phyloP scores from a whole-genome alignment of 2,329 filamentous ascomycete genomes.

The Pseudopyricularia javanii region DNA sequence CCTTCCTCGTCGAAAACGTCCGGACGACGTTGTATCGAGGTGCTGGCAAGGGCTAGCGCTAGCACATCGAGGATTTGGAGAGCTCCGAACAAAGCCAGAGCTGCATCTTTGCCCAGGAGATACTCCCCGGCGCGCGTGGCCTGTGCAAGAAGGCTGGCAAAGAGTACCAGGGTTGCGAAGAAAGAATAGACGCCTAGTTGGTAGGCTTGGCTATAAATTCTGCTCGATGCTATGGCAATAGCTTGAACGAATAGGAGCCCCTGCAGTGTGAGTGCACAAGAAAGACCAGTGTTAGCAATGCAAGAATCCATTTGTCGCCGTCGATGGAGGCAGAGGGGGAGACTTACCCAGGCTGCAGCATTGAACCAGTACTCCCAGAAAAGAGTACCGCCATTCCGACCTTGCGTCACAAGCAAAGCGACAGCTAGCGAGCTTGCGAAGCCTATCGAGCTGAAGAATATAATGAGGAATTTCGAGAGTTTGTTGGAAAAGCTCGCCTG shows the following conservation, averaged over 20 bases:
- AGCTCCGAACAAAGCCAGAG: conserved; percentile 31
- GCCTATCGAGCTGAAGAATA: conserved; percentile 40
- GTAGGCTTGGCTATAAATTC: conserved; percentile 38
- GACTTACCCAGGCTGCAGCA: conserved; percentile 49
- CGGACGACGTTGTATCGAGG: conserved; percentile 54
- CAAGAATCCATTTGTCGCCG: neutral
- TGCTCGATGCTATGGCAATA: conserved; percentile 32
- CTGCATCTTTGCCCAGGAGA: conserved; percentile 17
- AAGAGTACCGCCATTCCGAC: conserved; percentile 20
- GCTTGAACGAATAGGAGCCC: conserved; percentile 39
- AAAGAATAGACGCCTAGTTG: conserved; percentile 38
- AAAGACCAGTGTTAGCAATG: conserved; percentile 6
- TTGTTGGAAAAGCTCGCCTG: conserved; percentile 49
- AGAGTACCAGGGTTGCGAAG: conserved; percentile 31
- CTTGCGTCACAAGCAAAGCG: conserved; percentile 37
- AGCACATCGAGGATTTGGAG: conserved; percentile 31
- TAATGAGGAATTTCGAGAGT: conserved; percentile 40
- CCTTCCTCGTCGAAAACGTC: conserved; percentile 46
- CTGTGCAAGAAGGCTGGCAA: conserved; percentile 30
- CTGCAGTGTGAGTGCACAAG: conserved; percentile 19
- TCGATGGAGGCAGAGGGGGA: conserved; percentile 4
- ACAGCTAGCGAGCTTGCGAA: conserved; percentile 42
- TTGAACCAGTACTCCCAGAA: conserved; percentile 47
- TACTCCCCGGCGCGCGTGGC: conserved; percentile 24
- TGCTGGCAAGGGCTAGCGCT: conserved; percentile 31